Conservation (phyloP, 2,329 filamentous ascomycete genomes). For the Pseudogymnoascus sp. region DNA sequence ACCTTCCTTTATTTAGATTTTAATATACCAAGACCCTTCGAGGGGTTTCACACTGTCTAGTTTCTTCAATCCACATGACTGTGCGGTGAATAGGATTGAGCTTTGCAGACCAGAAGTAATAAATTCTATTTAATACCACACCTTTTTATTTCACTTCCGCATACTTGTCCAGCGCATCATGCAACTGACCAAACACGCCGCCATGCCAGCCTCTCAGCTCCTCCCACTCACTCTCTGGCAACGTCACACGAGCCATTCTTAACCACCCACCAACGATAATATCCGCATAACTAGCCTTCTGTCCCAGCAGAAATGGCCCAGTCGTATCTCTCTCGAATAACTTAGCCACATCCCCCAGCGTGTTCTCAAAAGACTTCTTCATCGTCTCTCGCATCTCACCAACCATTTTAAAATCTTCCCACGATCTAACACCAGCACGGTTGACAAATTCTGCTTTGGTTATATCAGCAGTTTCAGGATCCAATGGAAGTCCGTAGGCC, state of each 20-base stretch:
- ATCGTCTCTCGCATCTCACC: conserved; percentile 28
- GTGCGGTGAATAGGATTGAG: background rate
- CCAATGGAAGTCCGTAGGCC: conserved; percentile 39
- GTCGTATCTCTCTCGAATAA: conserved; percentile 26
- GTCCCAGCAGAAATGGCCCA: conserved; percentile 22
- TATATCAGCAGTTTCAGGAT: conserved; percentile 37
- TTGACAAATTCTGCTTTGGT: conserved; percentile 40
- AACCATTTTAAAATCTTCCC: conserved; percentile 32
- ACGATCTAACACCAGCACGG: conserved; percentile 37
- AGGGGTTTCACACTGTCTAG: background rate
- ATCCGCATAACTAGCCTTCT: conserved; percentile 35
- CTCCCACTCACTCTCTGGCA: conserved; percentile 12
- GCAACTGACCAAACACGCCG: conserved; percentile 11
- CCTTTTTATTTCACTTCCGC: conserved; percentile 2
- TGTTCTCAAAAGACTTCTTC: conserved; percentile 15
- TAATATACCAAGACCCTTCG: background rate
- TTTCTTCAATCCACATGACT: background rate
- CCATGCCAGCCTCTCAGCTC: conserved; percentile 13
- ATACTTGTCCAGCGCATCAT: conserved; percentile 14
- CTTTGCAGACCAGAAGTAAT: background rate
- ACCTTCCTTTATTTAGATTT: conserved; percentile 9
- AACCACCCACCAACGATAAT: conserved; percentile 37
- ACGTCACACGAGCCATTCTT: conserved; percentile 23
- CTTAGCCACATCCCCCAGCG: conserved; percentile 29
- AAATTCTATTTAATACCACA: background rate